These are phyloP conservation scores for Pinus albicaulis DNA, from an alignment of 75 land plant species.

Conservation along the genomic window DNA sequence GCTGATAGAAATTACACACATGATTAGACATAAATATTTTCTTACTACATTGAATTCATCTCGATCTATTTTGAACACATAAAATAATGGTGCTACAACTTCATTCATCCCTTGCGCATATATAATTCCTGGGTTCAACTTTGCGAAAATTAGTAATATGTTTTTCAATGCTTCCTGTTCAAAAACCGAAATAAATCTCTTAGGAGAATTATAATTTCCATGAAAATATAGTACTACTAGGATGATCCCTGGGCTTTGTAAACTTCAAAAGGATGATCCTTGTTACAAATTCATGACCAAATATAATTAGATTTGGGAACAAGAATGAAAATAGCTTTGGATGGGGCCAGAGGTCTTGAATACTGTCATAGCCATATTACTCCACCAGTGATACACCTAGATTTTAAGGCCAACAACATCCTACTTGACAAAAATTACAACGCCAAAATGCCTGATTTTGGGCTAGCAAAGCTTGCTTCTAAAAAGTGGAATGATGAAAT, in stretches of 20 bases:
- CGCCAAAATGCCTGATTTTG: conserved; percentile 76
- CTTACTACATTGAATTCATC: conserved; percentile 72
- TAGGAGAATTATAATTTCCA: background rate
- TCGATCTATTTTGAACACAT: conserved; percentile 80
- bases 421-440: conserved; percentile 32
- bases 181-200: background rate
- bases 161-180: conserved; percentile 76
- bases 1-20: background rate
- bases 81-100: conserved; percentile 86
- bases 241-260: conserved; percentile 4
- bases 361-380: conserved; percentile 67
- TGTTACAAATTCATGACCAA: too few relatives aligned
- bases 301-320: conserved; percentile 67
- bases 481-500: conserved; percentile 26
- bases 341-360: conserved; percentile 81
- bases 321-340: conserved; percentile 63
- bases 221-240: conserved; percentile 28
- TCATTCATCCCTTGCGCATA: conserved; percentile 99
- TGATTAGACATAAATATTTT: background rate
- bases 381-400: conserved; percentile 84
- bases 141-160: conserved; percentile 83
- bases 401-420: conserved; percentile 48
- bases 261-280: too few relatives aligned
- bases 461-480: conserved; percentile 27
- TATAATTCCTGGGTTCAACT: conserved; percentile 91